phyloP scores from a whole-genome alignment of 2,329 filamentous ascomycete species.

The Phialophora verrucosa region DNA sequence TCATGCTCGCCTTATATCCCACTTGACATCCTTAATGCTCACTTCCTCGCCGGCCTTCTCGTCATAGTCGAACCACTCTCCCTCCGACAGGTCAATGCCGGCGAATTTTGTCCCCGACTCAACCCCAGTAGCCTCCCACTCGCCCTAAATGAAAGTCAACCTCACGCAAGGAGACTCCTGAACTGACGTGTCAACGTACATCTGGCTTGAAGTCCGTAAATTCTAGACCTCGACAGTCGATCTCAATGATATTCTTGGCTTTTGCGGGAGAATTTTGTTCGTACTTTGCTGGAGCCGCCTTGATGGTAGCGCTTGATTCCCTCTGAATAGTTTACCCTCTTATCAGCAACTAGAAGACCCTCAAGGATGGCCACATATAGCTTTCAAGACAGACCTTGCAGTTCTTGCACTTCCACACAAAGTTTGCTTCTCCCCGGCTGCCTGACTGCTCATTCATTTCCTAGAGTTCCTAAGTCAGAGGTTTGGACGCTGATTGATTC shows the following conservation, averaged over 20 bases:
- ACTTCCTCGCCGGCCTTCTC: conserved; percentile 92
- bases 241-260: conserved; percentile 78
- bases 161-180: neutral
- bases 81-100: conserved; percentile 80
- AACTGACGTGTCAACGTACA: conserved; percentile 57
- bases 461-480: conserved; percentile 52
- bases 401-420: conserved; percentile 99
- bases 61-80: conserved; percentile 98
- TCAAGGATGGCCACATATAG: neutral
- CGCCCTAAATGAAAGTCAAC: conserved; percentile 63
- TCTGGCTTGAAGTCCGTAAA: conserved; percentile 91
- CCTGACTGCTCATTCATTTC: conserved; percentile 90
- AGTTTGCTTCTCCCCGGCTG: conserved; percentile 94
- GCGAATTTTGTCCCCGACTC: conserved; percentile 84
- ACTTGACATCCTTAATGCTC: conserved; percentile 85
- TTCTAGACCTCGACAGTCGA: conserved; percentile 93
- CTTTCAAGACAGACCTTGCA: conserved; percentile 75
- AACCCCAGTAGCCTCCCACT: conserved; percentile 82
- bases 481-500: neutral
- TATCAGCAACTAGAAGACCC: neutral
- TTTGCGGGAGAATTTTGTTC: conserved; percentile 73
- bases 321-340: conserved; percentile 57
- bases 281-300: conserved; percentile 73
- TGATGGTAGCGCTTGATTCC: conserved; percentile 85
- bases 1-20: conserved; percentile 78